Evolutionary conservation across 179 eudicot genomes (phyloP), one percentile per base, ranked within the genome.

Genomic region (Gypsophila paniculata): DNA sequence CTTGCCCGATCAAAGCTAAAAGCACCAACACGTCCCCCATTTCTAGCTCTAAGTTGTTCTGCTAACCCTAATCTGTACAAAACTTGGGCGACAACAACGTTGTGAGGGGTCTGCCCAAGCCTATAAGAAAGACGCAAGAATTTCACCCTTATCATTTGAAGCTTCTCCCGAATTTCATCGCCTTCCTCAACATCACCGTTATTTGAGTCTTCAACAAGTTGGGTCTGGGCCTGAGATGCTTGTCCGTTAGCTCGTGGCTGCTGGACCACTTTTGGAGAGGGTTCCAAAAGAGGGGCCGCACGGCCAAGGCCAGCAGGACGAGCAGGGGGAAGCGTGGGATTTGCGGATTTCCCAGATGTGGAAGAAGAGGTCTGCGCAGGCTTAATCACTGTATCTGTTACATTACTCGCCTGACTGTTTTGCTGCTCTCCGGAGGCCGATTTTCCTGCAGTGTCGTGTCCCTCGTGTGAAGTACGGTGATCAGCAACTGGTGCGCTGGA

Each of bases 61-160:
- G 98, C 98, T 59, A 90, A 80, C 18, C 95, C 98, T 71, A 93
- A 78, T 62, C 98, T 84, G 70, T 93, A 93, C 78, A 93, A 81
- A 55, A 93, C 96, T 76, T 93, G 98, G 72, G 98, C 98, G 60
- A 90, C 98, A 54, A 90, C 98, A 44, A 87, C 96, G 82, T 93
- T 90, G 71, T 90, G 96, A 19, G 95, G 95, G 70, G 98, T 90
- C 77, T 93, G 98, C 69, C 98, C 98, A 21, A 90, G 92, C 77
- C 98, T 83, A 75, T 83, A 86, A 72, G 96, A 95, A 80, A 93
- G 96, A 46, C 96, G 92, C 77, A 93, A 74, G 82, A 93, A 93
- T 68, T 93, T 90, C 73, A 93, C 95, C 61, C 98, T 82, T 44
- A 93, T 89, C 95, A 90, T 90, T 76, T 93, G 96, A 60, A 93